These are phyloP conservation scores for Apiotrichum brassicae DNA, from an alignment of 1,284 basidiomycete species.

Conservation along the genomic window DNA sequence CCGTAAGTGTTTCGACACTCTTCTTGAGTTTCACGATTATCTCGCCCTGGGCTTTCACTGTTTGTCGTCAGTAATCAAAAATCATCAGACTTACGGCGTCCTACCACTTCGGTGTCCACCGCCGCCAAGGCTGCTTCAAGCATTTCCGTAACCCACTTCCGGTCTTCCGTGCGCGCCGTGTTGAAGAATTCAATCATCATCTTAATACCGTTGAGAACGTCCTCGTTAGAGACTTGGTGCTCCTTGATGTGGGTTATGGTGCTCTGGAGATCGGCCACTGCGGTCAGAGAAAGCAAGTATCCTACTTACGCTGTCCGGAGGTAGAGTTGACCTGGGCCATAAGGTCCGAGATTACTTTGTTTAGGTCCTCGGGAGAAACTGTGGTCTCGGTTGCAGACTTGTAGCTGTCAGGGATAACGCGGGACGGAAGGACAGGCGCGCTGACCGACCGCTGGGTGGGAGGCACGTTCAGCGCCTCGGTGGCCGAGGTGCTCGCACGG, in stretches of 20 bases:
- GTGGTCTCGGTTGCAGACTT: neutral
- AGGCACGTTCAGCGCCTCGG: neutral
- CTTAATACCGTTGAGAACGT: neutral
- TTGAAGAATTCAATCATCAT: neutral
- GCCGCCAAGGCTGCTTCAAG: neutral
- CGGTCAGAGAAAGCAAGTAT: neutral
- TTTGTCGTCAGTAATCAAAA: neutral
- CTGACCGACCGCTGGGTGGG: neutral
- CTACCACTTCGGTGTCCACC: neutral
- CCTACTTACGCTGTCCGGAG: neutral
- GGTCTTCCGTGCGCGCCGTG: neutral
- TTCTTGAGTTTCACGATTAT: neutral
- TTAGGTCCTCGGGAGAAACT: too few species aligned
- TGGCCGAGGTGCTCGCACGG: neutral
- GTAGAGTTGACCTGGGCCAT: neutral
- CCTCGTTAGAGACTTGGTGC: neutral
- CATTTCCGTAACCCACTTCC: neutral
- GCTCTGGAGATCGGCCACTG: neutral
- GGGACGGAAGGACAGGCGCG: neutral
- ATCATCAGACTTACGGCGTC: neutral
- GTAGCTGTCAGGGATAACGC: neutral
- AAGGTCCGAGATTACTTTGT: too few species aligned
- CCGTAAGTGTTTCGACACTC: too few species aligned
- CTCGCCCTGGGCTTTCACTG: neutral
- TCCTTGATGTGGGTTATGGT: neutral